Percentiles rank a stretch among this genome's conserved stretches.
phyloP scores from a whole-genome alignment of 768 basidiomycete species.

The Fomitopsis pulvina region DNA sequence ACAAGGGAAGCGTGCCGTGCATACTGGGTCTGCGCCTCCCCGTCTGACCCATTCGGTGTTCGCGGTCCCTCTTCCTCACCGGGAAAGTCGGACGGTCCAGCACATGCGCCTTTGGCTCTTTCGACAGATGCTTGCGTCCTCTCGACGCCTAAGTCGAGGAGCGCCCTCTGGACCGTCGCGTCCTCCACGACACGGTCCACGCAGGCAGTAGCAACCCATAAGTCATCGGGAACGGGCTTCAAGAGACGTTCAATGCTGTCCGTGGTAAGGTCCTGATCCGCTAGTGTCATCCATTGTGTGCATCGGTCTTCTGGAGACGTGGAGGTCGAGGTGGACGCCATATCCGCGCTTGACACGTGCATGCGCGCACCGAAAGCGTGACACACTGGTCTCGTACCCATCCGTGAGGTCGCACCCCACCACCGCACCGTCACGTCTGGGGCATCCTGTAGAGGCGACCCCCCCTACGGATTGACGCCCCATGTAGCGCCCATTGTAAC shows the following conservation, averaged over 20 bases:
- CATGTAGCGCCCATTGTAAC: too few species aligned
- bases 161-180: conserved; percentile 42
- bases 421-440: too few species aligned
- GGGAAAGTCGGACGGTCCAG: conserved; percentile 11
- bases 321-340: conserved; percentile 23
- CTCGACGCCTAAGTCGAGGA: conserved; percentile 59
- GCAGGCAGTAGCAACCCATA: conserved; percentile 75
- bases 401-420: too few species aligned
- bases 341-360: conserved; percentile 18
- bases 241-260: conserved; percentile 44
- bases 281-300: conserved; percentile 44
- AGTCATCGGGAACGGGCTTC: conserved; percentile 49
- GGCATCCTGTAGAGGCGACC: too few species aligned
- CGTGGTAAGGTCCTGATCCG: conserved; percentile 51
- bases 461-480: too few species aligned
- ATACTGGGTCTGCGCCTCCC: conserved; percentile 11
- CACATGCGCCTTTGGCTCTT: conserved; percentile 34
- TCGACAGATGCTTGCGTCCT: conserved; percentile 46
- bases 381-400: background rate
- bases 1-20: conserved; percentile 26
- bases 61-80: background rate
- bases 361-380: conserved; percentile 3
- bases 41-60: background rate
- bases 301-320: conserved; percentile 25
- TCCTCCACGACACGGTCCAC: conserved; percentile 61